Evolutionary conservation across 768 basidiomycete species (phyloP).

Genomic region (Cystobasidium onofrii): DNA sequence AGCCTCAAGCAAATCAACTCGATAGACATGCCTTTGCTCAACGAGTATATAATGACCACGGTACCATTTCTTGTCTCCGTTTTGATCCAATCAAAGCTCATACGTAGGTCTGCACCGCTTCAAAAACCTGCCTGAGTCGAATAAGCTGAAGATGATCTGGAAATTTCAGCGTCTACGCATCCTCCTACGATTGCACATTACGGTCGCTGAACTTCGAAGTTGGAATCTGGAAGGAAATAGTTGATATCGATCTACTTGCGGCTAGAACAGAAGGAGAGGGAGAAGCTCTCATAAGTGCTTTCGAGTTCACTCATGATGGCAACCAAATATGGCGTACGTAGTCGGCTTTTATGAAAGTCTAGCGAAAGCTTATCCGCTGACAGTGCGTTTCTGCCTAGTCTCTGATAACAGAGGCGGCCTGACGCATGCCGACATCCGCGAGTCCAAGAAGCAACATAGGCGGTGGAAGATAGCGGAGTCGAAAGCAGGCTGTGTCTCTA

Average conservation of each 20-base stretch:
- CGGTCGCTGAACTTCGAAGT: constrained; percentile 45
- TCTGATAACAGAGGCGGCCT: constrained; percentile 36
- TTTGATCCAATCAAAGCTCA: constrained; percentile 45
- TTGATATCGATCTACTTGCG: constrained; percentile 41
- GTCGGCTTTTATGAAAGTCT: constrained; percentile 39
- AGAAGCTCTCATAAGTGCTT: constrained; percentile 46
- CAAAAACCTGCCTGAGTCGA: neutral
- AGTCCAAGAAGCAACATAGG: constrained; percentile 31
- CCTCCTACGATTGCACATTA: constrained; percentile 48
- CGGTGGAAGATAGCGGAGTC: constrained; percentile 37
- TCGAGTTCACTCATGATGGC: constrained; percentile 46
- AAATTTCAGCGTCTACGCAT: constrained; percentile 44
- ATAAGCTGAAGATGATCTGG: too few species aligned
- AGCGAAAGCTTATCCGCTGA: neutral
- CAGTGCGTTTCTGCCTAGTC: constrained; percentile 8
- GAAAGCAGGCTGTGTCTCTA: constrained; percentile 38
- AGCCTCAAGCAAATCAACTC: constrained; percentile 37
- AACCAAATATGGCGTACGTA: constrained; percentile 44
- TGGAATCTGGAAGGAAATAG: constrained; percentile 45
- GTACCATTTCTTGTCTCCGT: constrained; percentile 45
- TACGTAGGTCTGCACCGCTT: constrained; percentile 41
- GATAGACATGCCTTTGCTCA: constrained; percentile 41
- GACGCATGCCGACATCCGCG: constrained; percentile 35
- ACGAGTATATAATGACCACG: constrained; percentile 36
- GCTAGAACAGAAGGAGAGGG: constrained; percentile 39